Evolutionary conservation across 495 filamentous ascomycete species (phyloP), one percentile per base, ranked within the genome.

Genomic region (Jackrogersella minutella): DNA sequence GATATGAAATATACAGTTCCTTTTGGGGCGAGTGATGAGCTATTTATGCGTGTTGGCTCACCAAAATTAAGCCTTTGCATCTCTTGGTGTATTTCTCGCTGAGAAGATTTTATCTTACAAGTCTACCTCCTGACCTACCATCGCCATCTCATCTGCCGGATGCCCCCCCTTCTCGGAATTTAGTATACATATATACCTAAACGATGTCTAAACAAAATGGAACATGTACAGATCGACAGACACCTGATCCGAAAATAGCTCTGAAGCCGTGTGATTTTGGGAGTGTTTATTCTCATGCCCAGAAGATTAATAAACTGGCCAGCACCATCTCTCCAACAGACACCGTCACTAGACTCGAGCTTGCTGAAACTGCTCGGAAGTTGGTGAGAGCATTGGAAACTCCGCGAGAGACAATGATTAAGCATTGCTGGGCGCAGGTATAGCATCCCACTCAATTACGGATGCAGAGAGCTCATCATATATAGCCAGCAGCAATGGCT

Each of bases 341-440:
- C 39, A 21, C 43, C 26, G 47, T 28, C 5, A 26, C 40, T 10
- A 33, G 62, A 19, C 44, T 22, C 6, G 64, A 67, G n/a, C 54
- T 78, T 24, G 62, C 74, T 33, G 73, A 58, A 8, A 68, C 72
- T 24, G 73, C 74, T 16, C 67, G 71, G 10, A 39, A 57, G 9
- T 61, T 78, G 1, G 58, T 70, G 10, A 60, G 60, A 1, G 71
- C 74, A 0, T 68, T 78, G 10, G 73, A 78, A 50, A 76, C 73
- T 13, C 77, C 77, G 5, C 64, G 74, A 0, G 77, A 79, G 69
- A 76, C 70, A 17, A 70, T 77, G 73, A 52, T 77, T 31, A 58
- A 69, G 64, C 77, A 79, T 6, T 28, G 61, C 43, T 75, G 77
- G 55, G 77, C 74, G 0, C 62, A 78, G 63, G 75, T 50, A 59